phyloP scores from a whole-genome alignment of 23 red algal genomes.

The Cyanidioschyzon merolae region DNA sequence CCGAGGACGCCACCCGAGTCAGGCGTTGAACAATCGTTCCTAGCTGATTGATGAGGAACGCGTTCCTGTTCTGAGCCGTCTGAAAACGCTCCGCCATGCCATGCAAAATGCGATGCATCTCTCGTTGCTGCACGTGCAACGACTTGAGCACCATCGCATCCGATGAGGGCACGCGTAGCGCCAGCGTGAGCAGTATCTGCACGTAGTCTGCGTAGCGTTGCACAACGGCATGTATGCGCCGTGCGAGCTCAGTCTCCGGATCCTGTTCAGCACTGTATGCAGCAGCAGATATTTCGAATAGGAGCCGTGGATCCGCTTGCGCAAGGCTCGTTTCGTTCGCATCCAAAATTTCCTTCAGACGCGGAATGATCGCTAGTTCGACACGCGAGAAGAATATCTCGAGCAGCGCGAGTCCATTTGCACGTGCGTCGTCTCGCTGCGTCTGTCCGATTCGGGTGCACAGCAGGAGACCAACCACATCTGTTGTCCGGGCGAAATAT shows the following conservation, averaged over 20 bases:
- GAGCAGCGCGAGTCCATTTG: background rate
- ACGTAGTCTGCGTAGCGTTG: background rate
- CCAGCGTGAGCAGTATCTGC: background rate
- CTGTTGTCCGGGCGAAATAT: constrained; percentile 42
- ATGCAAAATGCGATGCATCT: constrained; percentile 10
- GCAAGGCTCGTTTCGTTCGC: background rate
- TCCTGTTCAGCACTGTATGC: background rate
- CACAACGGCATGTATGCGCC: background rate
- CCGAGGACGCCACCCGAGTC: background rate
- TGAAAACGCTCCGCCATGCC: constrained; percentile 15
- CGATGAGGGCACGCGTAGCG: background rate
- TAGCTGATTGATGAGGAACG: background rate
- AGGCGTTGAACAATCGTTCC: background rate
- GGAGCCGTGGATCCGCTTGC: background rate
- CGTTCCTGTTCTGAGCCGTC: background rate
- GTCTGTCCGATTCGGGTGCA: background rate
- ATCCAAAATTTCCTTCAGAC: background rate
- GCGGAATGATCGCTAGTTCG: background rate
- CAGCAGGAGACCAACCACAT: constrained; percentile 67
- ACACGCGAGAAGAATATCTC: constrained; percentile 2
- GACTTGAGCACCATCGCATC: constrained; percentile 3
- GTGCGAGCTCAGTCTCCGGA: background rate
- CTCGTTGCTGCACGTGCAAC: background rate
- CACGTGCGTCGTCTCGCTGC: background rate
- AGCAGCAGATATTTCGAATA: background rate